Conservation (phyloP, 495 filamentous ascomycete species). For the Pseudoneurospora amorphoporcata region DNA sequence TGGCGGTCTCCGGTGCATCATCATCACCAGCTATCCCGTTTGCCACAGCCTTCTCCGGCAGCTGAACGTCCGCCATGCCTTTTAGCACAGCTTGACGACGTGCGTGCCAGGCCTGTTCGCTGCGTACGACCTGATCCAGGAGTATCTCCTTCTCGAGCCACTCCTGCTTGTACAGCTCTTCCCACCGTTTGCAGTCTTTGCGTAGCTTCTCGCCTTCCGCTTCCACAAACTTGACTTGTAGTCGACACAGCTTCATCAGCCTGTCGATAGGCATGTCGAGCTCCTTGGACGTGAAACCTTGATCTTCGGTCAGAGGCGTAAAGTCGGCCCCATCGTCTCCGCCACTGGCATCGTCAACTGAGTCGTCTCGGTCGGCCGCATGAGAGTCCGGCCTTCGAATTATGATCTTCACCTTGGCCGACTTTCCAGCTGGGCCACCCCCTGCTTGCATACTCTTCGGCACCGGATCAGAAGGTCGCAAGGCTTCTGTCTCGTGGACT, state of each 20-base stretch:
- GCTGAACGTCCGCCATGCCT: conserved; percentile 21
- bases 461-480: conserved; percentile 79
- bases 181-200: conserved; percentile 51
- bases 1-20: neutral
- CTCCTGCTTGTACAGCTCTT: conserved; percentile 58
- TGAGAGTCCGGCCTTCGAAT: conserved; percentile 45
- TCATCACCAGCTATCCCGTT: conserved; percentile 1
- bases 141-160: conserved; percentile 77
- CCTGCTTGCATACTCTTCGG: conserved; percentile 58
- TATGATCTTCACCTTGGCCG: conserved; percentile 58
- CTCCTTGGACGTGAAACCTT: conserved; percentile 65
- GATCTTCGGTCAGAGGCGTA: conserved; percentile 45
- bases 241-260: conserved; percentile 61
- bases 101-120: conserved; percentile 40
- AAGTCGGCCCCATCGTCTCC: conserved; percentile 36
- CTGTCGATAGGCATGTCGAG: conserved; percentile 55
- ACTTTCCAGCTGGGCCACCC: conserved; percentile 40
- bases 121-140: conserved; percentile 43
- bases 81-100: conserved; percentile 33
- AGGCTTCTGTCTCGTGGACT: conserved; percentile 91
- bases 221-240: conserved; percentile 74
- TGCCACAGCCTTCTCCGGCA: neutral
- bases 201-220: conserved; percentile 55
- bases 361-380: conserved; percentile 43
- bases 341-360: conserved; percentile 40